These are phyloP conservation scores for Miscanthus lutarioriparius DNA, from an alignment of 176 grass and related monocot species.

Conservation along the genomic window DNA sequence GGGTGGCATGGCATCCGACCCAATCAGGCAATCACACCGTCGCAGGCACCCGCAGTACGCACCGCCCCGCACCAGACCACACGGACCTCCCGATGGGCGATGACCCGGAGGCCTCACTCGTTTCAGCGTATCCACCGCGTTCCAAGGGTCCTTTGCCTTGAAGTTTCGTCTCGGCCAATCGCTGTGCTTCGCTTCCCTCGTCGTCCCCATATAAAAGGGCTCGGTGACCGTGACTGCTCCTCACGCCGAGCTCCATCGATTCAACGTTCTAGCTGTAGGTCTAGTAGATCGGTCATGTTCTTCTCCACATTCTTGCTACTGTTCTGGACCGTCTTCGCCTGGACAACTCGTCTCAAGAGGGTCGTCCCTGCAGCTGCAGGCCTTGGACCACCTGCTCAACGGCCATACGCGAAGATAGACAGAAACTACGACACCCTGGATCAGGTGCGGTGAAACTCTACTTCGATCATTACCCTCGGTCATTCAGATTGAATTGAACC, in stretches of 20 bases:
- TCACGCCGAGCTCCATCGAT: not conserved
- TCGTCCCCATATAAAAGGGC: not conserved
- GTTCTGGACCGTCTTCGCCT: constrained; percentile 2
- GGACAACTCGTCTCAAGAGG: not conserved
- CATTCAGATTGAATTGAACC: not conserved
- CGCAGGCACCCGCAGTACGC: not conserved
- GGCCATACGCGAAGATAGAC: not conserved
- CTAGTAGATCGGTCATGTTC: constrained; percentile 1
- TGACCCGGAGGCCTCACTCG: not conserved
- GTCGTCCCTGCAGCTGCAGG: not conserved
- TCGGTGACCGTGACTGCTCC: not conserved
- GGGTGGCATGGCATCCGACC: not conserved
- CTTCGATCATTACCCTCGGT: not conserved
- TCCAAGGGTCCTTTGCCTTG: not conserved
- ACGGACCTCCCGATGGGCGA: too few relatives aligned
- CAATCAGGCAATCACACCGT: not conserved
- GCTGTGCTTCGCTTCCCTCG: not conserved
- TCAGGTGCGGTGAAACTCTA: not conserved
- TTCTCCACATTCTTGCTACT: constrained; percentile 26
- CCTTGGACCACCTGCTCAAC: not conserved
- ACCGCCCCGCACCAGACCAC: not conserved
- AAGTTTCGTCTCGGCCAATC: not conserved
- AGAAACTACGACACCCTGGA: not conserved
- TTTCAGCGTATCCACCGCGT: constrained; percentile 12
- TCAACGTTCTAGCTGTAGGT: not conserved